Conservation (phyloP, 1,284 basidiomycete species). For the Cerrena zonata region DNA sequence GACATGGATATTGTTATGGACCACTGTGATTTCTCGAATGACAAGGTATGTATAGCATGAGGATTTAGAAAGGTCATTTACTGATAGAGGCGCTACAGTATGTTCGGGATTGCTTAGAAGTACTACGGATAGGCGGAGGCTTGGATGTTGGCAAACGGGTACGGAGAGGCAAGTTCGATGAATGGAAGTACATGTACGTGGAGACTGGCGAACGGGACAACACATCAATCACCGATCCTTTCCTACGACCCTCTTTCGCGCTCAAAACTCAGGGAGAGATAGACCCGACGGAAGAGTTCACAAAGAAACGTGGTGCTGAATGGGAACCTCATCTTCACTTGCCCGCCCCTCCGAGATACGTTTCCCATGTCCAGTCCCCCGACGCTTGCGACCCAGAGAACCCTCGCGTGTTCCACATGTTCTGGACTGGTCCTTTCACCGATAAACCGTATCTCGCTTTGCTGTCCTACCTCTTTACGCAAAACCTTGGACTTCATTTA, state of each 20-base stretch:
- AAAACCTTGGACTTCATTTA: constrained; percentile 63
- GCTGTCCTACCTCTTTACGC: constrained; percentile 70
- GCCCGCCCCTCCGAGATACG: constrained; percentile 32
- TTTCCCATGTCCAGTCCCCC: constrained; percentile 23
- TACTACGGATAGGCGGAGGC: constrained; percentile 60
- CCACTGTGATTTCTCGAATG: constrained; percentile 78
- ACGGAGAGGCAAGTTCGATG: constrained; percentile 51
- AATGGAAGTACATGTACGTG: constrained; percentile 63
- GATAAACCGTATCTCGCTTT: constrained; percentile 75
- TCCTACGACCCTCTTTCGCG: constrained; percentile 18
- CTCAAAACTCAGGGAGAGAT: constrained; percentile 22
- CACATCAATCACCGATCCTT: constrained; percentile 13
- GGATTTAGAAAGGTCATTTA: constrained; percentile 3
- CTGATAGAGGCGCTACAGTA: constrained; percentile 38
- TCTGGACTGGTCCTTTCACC: constrained; percentile 75
- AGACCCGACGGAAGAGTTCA: constrained; percentile 36
- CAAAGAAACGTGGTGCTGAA: constrained; percentile 27
- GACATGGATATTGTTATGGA: constrained; percentile 86
- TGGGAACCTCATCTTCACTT: constrained; percentile 39
- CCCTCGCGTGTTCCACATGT: constrained; percentile 73
- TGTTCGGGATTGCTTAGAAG: constrained; percentile 73
- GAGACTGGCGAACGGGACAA: constrained; percentile 45
- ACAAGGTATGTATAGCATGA: constrained; percentile 53
- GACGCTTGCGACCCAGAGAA: constrained; percentile 58
- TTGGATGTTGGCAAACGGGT: constrained; percentile 57